Base-by-base conservation (phyloP, 2,329 filamentous ascomycete species). In the Knufia petricola region DNA sequence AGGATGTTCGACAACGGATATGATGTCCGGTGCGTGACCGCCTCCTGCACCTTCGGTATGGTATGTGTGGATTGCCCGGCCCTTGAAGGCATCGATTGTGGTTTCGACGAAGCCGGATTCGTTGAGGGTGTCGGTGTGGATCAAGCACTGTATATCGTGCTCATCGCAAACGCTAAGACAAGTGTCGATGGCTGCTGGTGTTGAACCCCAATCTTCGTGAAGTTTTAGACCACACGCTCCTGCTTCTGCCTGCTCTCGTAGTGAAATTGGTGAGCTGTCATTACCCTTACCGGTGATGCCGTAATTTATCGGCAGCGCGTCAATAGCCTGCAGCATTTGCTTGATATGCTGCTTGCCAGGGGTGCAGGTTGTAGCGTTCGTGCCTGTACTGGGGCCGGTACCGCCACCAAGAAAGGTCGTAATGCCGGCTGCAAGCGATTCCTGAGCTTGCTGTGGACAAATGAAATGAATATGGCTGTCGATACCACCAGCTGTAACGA, bases 31-130 rank as follows among this genome's bases (percentile, higher is more conserved):
- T 1, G 90, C 90, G 66, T 96, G 90, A 2, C 90, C 90, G 56
- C 90, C 90, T 34, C 90, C 90, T 1, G 90, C 90, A 34, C 90
- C 90, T 70, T 96, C 90, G 26, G 88, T 95, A 69, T 96, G 90
- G 67, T 96, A 96, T 1, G 90, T 94, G 68, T 96, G 90, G 60
- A 96, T 94, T 1, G 87, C 86, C 52, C 90, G 82, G 61, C 80
- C 75, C 64, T 87, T 87, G 74, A 96, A 84, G 2, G 89, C 82
- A n/a, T 73, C 78, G 53, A 95, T 80, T 2, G 89, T 95, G 51
- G 86, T 84, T 64, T 95, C 90, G 44, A 96, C 90, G 61, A 95
- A 96, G n/a, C 90, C 90, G 15, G 86, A 90, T 66, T 96, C 90
- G 66, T 96, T 96, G 52, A 96, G 78, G 0, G 90, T 95, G 65